Percentiles rank a stretch among this genome's conserved stretches.
These are phyloP conservation scores for Crucihimalaya himalaica DNA, from an alignment of 345 rosid genomes.

Conservation along the genomic window DNA sequence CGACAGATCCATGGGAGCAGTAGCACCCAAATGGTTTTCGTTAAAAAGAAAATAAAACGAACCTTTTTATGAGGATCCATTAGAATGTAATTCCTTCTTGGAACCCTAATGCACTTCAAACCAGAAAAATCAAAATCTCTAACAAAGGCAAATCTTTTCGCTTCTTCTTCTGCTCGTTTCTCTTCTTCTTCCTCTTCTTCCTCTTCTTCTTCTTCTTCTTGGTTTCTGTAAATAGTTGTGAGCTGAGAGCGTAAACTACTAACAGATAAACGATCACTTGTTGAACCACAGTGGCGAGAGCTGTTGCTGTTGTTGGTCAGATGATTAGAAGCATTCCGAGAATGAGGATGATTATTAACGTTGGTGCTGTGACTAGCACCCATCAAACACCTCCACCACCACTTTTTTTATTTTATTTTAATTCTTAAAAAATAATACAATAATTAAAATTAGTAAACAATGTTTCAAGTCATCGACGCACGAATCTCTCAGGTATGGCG, in stretches of 20 bases:
- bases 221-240: conserved; percentile 31
- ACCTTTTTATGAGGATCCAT: conserved; percentile 91
- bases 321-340: conserved; percentile 35
- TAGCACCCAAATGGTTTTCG: not conserved
- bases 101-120: conserved; percentile 59
- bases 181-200: conserved; percentile 15
- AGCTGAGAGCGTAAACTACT: conserved; percentile 43
- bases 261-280: conserved; percentile 35
- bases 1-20: conserved; percentile 20
- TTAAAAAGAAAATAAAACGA: not conserved
- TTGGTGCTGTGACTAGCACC: conserved; percentile 41
- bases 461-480: conserved; percentile 1
- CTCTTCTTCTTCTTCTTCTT: conserved; percentile 34
- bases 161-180: conserved; percentile 10
- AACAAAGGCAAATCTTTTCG: conserved; percentile 34
- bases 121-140: conserved; percentile 56
- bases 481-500: conserved; percentile 43
- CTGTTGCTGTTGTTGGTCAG: conserved; percentile 9
- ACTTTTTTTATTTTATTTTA: not conserved
- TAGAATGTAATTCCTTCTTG: conserved; percentile 47
- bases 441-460: conserved; percentile 28
- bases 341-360: conserved; percentile 31
- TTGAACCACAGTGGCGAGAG: conserved; percentile 33
- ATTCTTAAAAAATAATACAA: not conserved
- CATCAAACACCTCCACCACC: conserved; percentile 47